A percentile compares a stretch with the other conserved stretches of the same genome.
phyloP scores from a whole-genome alignment of 2,329 filamentous ascomycete species.

The Epichloe gansuensis region DNA sequence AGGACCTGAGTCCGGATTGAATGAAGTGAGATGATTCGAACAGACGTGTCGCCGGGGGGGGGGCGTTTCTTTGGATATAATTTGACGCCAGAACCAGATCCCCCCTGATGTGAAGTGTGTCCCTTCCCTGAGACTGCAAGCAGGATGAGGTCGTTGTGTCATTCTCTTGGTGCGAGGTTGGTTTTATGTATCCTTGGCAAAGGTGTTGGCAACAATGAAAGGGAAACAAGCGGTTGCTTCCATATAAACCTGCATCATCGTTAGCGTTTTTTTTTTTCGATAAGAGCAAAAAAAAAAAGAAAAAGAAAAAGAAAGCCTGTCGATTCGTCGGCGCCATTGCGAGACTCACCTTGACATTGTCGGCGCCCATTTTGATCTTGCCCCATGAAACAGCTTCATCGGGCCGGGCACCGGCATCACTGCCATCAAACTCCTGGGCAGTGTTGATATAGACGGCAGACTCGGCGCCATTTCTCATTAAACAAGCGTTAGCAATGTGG shows the following conservation, averaged over 20 bases:
- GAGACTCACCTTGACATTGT: slow-evolving; percentile 67
- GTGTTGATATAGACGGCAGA: slow-evolving; percentile 97
- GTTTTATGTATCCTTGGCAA: slow-evolving; percentile 38
- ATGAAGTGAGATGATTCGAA: not conserved
- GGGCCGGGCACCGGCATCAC: slow-evolving; percentile 84
- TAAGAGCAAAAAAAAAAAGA: not conserved
- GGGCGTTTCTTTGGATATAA: not conserved
- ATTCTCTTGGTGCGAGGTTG: not conserved
- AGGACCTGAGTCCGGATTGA: not conserved
- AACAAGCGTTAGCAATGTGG: slow-evolving; percentile 91
- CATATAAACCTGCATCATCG: slow-evolving; percentile 39
- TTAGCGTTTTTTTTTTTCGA: not conserved
- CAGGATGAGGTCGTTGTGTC: no score
- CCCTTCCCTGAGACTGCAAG: no score
- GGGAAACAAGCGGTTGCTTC: slow-evolving; percentile 54
- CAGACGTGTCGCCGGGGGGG: not conserved
- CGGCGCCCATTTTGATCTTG: slow-evolving; percentile 83
- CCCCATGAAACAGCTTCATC: slow-evolving; percentile 98
- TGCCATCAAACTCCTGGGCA: slow-evolving; percentile 92
- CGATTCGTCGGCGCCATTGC: not conserved
- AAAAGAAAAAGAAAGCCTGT: not conserved
- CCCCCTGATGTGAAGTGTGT: not conserved
- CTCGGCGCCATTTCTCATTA: slow-evolving; percentile 97
- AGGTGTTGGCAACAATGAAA: slow-evolving; percentile 54
- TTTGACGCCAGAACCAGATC: not conserved